phyloP scores from a whole-genome alignment of 1,284 basidiomycete genomes.

The Trichosporon ovoides region DNA sequence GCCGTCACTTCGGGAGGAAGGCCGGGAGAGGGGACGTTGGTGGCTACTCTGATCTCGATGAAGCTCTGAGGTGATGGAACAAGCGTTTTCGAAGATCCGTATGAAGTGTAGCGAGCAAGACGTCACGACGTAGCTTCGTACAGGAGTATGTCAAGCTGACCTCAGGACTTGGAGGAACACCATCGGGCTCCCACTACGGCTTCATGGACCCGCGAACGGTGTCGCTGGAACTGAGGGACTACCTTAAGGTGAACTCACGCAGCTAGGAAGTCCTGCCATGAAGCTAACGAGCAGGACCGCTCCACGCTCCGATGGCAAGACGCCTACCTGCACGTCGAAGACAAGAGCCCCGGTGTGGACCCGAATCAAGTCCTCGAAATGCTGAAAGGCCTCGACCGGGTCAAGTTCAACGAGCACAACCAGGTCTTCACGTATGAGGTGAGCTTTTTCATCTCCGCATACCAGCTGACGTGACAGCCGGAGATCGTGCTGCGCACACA shows the following conservation, averaged over 20 bases:
- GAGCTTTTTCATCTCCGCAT: slow-evolving; percentile 9
- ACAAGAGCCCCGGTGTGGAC: slow-evolving; percentile 31
- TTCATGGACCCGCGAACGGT: slow-evolving; percentile 33
- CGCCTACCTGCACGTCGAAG: slow-evolving; percentile 35
- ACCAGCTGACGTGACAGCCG: slow-evolving; percentile 25
- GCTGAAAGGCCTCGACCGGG: slow-evolving; percentile 38
- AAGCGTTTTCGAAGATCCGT: too few relatives aligned
- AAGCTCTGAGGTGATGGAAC: too few relatives aligned
- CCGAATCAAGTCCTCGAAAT: slow-evolving; percentile 31
- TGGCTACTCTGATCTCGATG: too few relatives aligned
- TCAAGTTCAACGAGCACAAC: slow-evolving; percentile 42
- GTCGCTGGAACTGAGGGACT: slow-evolving; percentile 28
- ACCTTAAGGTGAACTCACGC: slow-evolving; percentile 28
- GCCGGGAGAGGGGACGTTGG: background rate
- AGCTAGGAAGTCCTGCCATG: background rate
- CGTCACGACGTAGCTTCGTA: too few relatives aligned
- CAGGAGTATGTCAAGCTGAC: too few relatives aligned
- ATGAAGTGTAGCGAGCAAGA: background rate
- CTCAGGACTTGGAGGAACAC: slow-evolving; percentile 10
- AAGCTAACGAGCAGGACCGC: slow-evolving; percentile 20
- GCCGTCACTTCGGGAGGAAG: too few relatives aligned
- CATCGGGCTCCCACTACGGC: slow-evolving; percentile 8
- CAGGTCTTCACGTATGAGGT: slow-evolving; percentile 44
- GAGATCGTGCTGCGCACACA: slow-evolving; percentile 34
- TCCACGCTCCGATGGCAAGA: slow-evolving; percentile 32